A percentile compares a stretch with the other conserved stretches of the same genome.
Evolutionary conservation across 1,284 basidiomycete species (phyloP).

Genomic region (Sporisorium iseilematis-ciliati): DNA sequence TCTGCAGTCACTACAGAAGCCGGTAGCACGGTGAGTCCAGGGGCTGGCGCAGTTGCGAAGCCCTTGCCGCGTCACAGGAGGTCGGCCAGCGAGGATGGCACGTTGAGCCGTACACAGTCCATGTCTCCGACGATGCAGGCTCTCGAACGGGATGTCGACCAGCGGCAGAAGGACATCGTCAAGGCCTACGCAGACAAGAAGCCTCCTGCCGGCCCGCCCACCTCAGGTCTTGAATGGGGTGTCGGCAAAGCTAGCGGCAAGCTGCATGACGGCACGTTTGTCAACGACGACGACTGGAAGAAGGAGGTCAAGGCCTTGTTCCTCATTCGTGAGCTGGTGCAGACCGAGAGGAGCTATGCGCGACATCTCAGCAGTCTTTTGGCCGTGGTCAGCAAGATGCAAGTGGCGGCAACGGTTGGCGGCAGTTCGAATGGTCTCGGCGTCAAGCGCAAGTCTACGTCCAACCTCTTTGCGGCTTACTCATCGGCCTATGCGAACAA

Average conservation of each 20-base stretch:
- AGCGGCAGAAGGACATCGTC: conserved; percentile 51
- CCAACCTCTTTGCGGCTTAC: conserved; percentile 40
- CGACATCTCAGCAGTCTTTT: conserved; percentile 61
- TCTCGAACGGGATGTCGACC: conserved; percentile 27
- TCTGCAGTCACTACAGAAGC: neutral
- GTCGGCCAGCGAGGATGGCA: conserved; percentile 32
- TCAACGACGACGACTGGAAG: conserved; percentile 68
- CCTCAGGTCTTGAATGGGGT: conserved; percentile 46
- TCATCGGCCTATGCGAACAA: conserved; percentile 23
- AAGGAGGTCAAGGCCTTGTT: conserved; percentile 67
- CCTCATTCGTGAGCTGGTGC: conserved; percentile 66
- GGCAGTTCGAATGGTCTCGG: conserved; percentile 20
- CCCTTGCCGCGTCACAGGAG: conserved; percentile 24
- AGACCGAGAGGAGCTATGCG: conserved; percentile 67
- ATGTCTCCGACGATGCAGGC: conserved; percentile 7
- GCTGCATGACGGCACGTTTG: conserved; percentile 53
- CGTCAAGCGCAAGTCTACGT: conserved; percentile 36
- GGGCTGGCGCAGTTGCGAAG: neutral
- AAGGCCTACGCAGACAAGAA: conserved; percentile 31
- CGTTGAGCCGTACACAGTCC: conserved; percentile 14
- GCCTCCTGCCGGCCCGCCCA: conserved; percentile 16
- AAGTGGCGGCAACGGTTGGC: neutral
- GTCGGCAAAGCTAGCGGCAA: conserved; percentile 62
- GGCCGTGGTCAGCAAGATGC: conserved; percentile 52
- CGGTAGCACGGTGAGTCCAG: neutral